A percentile compares a stretch with the other conserved stretches of the same genome.
These are phyloP conservation scores for Myriosclerotinia scirpicola DNA, from an alignment of 2,329 filamentous ascomycete genomes.

Conservation along the genomic window DNA sequence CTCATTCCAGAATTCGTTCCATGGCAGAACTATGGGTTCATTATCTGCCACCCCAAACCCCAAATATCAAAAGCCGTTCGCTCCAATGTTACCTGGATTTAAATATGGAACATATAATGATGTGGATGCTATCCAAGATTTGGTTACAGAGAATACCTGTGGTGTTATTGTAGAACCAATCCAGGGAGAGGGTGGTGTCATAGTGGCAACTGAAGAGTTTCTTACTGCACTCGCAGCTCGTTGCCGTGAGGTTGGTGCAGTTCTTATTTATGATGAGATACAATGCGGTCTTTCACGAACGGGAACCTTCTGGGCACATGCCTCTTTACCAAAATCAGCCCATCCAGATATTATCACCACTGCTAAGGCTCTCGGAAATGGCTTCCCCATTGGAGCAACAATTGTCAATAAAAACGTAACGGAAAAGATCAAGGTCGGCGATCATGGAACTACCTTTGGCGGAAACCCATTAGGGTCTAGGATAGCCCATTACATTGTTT, in stretches of 20 bases:
- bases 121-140: slow-evolving; percentile 63
- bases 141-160: slow-evolving; percentile 84
- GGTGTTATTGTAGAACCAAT: slow-evolving; percentile 97
- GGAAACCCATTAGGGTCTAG: slow-evolving; percentile 69
- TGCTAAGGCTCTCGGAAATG: slow-evolving; percentile 94
- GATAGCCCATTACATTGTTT: slow-evolving; percentile 82
- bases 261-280: slow-evolving; percentile 95
- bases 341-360: slow-evolving; percentile 94
- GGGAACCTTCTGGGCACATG: slow-evolving; percentile 87
- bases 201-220: slow-evolving; percentile 80
- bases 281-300: slow-evolving; percentile 91
- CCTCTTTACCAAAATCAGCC: slow-evolving; percentile 68
- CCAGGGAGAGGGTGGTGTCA: slow-evolving; percentile 93
- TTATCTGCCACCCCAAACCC: slow-evolving; percentile 96
- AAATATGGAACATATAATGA: slow-evolving; percentile 85
- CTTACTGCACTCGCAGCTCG: slow-evolving; percentile 78
- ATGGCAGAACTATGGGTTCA: slow-evolving; percentile 93
- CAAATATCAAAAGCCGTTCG: slow-evolving; percentile 94
- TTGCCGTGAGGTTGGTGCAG: slow-evolving; percentile 82
- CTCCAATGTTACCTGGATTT: slow-evolving; percentile 94
- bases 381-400: slow-evolving; percentile 89
- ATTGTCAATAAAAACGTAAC: slow-evolving; percentile 62
- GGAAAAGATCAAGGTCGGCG: slow-evolving; percentile 62
- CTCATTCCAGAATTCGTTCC: slow-evolving; percentile 89
- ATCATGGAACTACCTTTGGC: slow-evolving; percentile 74